A percentile compares a stretch with the other conserved stretches of the same genome.
These are phyloP conservation scores for Phytophthora constricta DNA, from an alignment of 352 stramenopile genomes.

Conservation along the genomic window DNA sequence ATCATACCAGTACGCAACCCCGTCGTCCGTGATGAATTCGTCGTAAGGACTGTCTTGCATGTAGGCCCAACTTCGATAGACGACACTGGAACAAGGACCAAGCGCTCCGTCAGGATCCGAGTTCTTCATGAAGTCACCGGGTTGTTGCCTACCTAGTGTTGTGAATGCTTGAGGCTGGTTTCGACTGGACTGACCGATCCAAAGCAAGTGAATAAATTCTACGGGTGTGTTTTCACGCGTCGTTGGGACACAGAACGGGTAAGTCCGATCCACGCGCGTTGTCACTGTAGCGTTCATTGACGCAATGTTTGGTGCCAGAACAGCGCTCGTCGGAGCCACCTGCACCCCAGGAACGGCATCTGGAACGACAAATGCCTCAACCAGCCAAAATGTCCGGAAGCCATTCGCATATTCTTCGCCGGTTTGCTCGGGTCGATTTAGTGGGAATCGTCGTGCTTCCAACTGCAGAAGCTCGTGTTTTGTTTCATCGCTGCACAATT, in stretches of 20 bases:
- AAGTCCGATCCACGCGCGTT: slow-evolving; percentile 86
- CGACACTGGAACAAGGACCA: slow-evolving; percentile 80
- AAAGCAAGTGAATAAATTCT: slow-evolving; percentile 94
- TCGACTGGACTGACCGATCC: slow-evolving; percentile 84
- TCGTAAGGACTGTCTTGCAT: slow-evolving; percentile 87
- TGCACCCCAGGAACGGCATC: slow-evolving; percentile 64
- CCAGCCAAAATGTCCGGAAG: slow-evolving; percentile 89
- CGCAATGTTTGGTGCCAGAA: slow-evolving; percentile 63
- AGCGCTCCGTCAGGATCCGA: slow-evolving; percentile 76
- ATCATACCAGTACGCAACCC: slow-evolving; percentile 92
- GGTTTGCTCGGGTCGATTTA: slow-evolving; percentile 92
- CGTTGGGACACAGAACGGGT: slow-evolving; percentile 93
- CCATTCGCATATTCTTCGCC: slow-evolving; percentile 87
- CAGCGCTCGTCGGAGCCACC: slow-evolving; percentile 80
- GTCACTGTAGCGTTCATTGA: slow-evolving; percentile 87
- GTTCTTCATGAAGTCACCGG: slow-evolving; percentile 92
- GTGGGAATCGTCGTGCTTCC: slow-evolving; percentile 47
- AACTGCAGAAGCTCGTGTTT: slow-evolving; percentile 14
- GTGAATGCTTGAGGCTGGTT: slow-evolving; percentile 94
- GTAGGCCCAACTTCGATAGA: slow-evolving; percentile 94
- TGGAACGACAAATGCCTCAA: slow-evolving; percentile 57
- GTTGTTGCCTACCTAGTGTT: slow-evolving; percentile 87
- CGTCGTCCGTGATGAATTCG: slow-evolving; percentile 92
- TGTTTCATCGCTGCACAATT: slow-evolving; percentile 9
- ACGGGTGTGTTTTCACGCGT: slow-evolving; percentile 92